Conservation (phyloP, 257 asterid species). For the Solanum corneliomulleri region DNA sequence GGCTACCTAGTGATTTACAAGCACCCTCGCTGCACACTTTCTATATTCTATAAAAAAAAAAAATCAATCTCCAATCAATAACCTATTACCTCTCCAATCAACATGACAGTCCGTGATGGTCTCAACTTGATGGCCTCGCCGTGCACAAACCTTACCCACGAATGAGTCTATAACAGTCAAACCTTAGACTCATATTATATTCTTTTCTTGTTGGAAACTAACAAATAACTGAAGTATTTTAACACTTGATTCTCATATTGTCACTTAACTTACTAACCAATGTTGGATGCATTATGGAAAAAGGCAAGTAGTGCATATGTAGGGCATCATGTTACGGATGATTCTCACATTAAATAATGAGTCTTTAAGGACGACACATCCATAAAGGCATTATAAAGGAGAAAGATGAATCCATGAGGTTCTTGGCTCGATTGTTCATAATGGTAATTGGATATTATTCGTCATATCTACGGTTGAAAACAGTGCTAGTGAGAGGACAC, state of each 20-base stretch:
- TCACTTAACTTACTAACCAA: not conserved
- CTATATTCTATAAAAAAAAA: not conserved
- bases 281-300: not conserved
- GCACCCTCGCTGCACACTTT: not conserved
- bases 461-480: not conserved
- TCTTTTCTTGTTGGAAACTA: not conserved
- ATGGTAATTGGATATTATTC: not conserved
- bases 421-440: not conserved
- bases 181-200: not conserved
- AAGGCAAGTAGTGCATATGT: not conserved
- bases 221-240: not conserved
- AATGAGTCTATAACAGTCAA: not conserved
- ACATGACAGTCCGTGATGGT: not conserved
- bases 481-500: not conserved
- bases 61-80: not conserved
- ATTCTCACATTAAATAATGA: not conserved
- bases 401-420: not conserved
- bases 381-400: not conserved
- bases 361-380: not conserved
- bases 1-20: not conserved
- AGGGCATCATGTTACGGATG: not conserved
- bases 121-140: not conserved
- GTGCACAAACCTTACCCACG: not conserved
- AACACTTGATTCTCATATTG: not conserved
- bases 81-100: not conserved